These are phyloP conservation scores for Colletotrichum noveboracense DNA, from an alignment of 2,329 filamentous ascomycete species.

Conservation along the genomic window DNA sequence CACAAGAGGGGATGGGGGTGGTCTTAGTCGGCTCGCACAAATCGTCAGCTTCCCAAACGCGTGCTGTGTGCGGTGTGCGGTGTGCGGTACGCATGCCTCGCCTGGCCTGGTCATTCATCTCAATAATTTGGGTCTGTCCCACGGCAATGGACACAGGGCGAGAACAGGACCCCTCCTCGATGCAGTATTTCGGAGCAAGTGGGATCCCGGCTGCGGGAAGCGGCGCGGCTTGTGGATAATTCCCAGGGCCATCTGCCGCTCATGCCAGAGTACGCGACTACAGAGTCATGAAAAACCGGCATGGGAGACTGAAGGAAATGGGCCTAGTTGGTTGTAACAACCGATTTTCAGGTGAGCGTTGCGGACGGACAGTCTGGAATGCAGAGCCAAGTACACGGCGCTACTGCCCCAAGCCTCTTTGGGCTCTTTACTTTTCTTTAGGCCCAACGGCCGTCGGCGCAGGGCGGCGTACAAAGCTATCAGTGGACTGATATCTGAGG, in stretches of 20 bases:
- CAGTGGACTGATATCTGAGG: constrained; percentile 5
- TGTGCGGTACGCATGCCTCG: not conserved
- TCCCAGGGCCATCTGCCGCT: not conserved
- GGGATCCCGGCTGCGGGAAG: not conserved
- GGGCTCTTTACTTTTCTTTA: not conserved
- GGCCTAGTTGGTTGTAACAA: not conserved
- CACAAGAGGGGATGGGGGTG: not conserved
- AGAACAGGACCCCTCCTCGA: not conserved
- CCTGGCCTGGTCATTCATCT: constrained; percentile 1
- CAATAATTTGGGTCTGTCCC: not conserved
- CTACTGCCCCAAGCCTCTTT: not conserved
- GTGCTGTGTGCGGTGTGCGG: not conserved
- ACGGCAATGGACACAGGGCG: not conserved
- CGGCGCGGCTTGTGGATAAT: not conserved
- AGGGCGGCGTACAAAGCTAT: not conserved
- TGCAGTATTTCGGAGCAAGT: not conserved
- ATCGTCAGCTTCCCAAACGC: not conserved
- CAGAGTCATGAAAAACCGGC: not conserved
- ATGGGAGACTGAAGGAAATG: not conserved
- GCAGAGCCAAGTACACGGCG: constrained; percentile 4
- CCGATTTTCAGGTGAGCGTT: constrained; percentile 12
- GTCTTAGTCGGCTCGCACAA: not conserved
- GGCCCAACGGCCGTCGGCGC: constrained; percentile 1
- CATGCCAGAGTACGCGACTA: not conserved
- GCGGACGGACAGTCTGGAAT: constrained; percentile 4